Evolutionary conservation across 441 rosid genomes (phyloP), one percentile per base, ranked within the genome.

Genomic region (Arabidopsis hybrid): DNA sequence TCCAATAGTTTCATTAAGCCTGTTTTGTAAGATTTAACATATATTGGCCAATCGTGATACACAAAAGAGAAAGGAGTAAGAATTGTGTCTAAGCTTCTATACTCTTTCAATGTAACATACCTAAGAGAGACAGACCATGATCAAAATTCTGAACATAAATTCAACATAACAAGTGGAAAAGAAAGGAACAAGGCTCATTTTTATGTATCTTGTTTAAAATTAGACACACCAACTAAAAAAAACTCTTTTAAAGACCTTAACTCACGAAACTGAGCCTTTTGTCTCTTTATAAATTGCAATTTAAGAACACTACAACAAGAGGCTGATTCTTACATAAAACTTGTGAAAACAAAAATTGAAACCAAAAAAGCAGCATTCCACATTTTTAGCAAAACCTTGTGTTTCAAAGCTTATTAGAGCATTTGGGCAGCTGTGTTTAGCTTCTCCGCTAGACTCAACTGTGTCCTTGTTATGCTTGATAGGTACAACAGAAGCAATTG

Each of bases 371-470:
- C 47, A 69, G 13, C 45, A 38, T 56, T 70, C 50, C 57, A 51
- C 40, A 21, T 43, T 56, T 14, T 67, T 60, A 16, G 60, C 75
- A 62, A 61, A 75, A 10, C 60, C 51, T 29, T 53, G 17, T 6
- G 43, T 17, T n/a, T 31, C 46, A 9, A 49, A 64, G 60, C 71
- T 45, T 5, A 39, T 78, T 80, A 92, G 71, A 85, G 86, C 80
- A 91, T 73, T 83, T 95, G 98, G 21, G 99, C 97, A 40, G 99
- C 97, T 3, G 98, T 92, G 83, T 95, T 95, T 79, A 92, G 82
- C 85, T 89, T 95, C 65, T 95, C 98, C 7, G 99, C 99, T 72
- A 92, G 69, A 80, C 92, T 84, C 65, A 95, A 88, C 76, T 91
- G 99, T 71, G 99, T 92, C 83, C 98, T 90, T 11, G 93, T 88